phyloP scores from a whole-genome alignment of 1,284 basidiomycete genomes.

The Cryptococcus jaspeensis region DNA sequence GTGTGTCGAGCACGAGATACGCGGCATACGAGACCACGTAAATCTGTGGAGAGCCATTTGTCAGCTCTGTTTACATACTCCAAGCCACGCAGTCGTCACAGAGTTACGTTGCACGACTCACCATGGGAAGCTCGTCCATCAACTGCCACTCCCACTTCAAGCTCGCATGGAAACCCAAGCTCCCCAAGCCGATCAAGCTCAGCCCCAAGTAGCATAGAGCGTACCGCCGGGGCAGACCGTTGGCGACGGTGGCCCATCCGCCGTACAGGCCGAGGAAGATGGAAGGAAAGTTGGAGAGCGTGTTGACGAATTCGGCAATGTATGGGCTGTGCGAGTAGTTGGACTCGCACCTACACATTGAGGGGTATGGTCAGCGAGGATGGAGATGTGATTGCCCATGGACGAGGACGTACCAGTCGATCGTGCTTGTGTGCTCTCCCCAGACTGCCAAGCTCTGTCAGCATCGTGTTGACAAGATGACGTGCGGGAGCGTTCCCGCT shows the following conservation, averaged over 20 bases:
- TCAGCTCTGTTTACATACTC: not conserved
- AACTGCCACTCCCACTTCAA: constrained; percentile 51
- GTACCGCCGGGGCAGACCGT: constrained; percentile 37
- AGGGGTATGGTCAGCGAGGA: not conserved
- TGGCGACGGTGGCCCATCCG: constrained; percentile 21
- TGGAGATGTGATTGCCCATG: not conserved
- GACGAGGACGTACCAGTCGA: constrained; percentile 36
- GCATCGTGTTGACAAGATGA: not conserved
- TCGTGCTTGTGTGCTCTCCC: constrained; percentile 39
- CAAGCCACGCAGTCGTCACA: not conserved
- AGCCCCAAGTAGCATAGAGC: constrained; percentile 42
- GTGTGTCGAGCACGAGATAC: constrained; percentile 45
- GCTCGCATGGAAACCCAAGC: constrained; percentile 49
- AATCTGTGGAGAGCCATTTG: constrained; percentile 28
- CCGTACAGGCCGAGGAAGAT: constrained; percentile 52
- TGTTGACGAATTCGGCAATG: constrained; percentile 52
- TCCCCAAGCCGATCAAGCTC: constrained; percentile 45
- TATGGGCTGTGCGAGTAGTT: constrained; percentile 49
- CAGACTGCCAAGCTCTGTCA: constrained; percentile 23
- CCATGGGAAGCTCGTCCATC: constrained; percentile 53
- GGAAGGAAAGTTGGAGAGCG: constrained; percentile 53
- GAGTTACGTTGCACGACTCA: too few species aligned
- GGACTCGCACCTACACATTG: constrained; percentile 47
- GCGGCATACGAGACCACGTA: constrained; percentile 45
- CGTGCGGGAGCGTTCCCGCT: not conserved